These are phyloP conservation scores for Emericellopsis terricola DNA, from an alignment of 495 filamentous ascomycete genomes.

Conservation along the genomic window DNA sequence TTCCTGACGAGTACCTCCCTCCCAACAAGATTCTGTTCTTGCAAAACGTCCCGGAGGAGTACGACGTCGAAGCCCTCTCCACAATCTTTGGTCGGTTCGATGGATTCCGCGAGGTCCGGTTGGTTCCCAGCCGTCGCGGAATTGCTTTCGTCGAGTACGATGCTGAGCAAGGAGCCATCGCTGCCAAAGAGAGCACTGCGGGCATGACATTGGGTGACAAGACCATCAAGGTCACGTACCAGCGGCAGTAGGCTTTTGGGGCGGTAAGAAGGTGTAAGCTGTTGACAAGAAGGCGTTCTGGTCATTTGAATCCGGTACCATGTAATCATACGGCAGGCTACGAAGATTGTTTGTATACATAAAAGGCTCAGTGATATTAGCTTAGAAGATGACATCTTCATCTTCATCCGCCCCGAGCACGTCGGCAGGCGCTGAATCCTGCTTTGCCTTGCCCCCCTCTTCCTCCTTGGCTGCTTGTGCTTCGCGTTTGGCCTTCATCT, in stretches of 20 bases:
- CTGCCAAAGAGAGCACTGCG: slow-evolving; percentile 84
- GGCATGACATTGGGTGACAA: slow-evolving; percentile 65
- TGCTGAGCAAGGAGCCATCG: slow-evolving; percentile 71
- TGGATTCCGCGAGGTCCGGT: slow-evolving; percentile 82
- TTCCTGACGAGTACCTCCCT: slow-evolving; percentile 92
- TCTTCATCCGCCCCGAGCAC: slow-evolving; percentile 76
- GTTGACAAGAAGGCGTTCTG: slow-evolving; percentile 1
- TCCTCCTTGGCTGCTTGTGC: slow-evolving; percentile 14
- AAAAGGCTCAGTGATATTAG: not conserved
- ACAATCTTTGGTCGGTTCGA: slow-evolving; percentile 78
- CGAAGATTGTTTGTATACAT: slow-evolving; percentile 6
- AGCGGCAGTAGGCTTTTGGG: slow-evolving; percentile 47
- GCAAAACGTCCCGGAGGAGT: slow-evolving; percentile 79
- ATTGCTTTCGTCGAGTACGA: slow-evolving; percentile 98
- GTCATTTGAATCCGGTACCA: not conserved
- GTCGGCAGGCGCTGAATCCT: slow-evolving; percentile 34
- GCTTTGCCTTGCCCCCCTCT: slow-evolving; percentile 29
- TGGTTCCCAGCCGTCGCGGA: slow-evolving; percentile 70
- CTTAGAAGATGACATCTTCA: slow-evolving; percentile 85
- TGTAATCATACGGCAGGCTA: not conserved
- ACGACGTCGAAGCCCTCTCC: slow-evolving; percentile 59
- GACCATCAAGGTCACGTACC: slow-evolving; percentile 70
- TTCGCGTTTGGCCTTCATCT: slow-evolving; percentile 43
- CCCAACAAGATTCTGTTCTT: slow-evolving; percentile 97
- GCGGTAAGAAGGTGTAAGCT: no score